Evolutionary conservation across 306 rosid genomes (phyloP), one percentile per base, ranked within the genome.

Genomic region (Potentilla sterilis): DNA sequence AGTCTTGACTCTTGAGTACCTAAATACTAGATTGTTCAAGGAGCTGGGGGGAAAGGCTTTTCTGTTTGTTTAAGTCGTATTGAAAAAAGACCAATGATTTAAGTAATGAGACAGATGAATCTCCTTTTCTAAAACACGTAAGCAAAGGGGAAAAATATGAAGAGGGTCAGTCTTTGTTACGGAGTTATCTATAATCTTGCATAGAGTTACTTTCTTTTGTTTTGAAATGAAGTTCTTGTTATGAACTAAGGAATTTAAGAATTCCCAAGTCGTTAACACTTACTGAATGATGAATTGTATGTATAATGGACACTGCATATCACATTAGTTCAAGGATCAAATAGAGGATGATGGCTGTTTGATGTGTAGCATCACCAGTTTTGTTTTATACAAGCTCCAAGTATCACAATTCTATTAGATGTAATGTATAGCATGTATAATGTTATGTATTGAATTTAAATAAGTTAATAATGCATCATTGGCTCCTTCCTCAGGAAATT

Each of bases 401-500:
- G 19, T 51, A 35, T 70, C 63, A 34, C 46, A 34, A 10, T 70
- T 51, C 28, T 18, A 34, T 51, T 35, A 21, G n/a, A 35, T 19
- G 12, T 69, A 47, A 34, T 14, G 6, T 12, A 34, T 38, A 42
- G 37, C 44, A 6, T 38, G 55, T 46, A 47, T 1, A 37, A 15
- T 74, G 38, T 54, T 54, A 2, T 54, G 28, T 32, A 6, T 6
- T 1, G 10, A 70, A 28, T 7, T 54, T 2, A 9, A 55, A 28
- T 14, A 4, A n/a, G 24, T 38, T 57, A 35, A 57, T 32, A 48
- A 49, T 37, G 49, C 61, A 38, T 73, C 44, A 34, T 67, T 80
- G 75, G 34, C 67, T 66, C 62, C 57, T 21, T 54, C 79, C 41
- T 24, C 83, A 92, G 97, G 89, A 22, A 84, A 69, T 70, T 95